Evolutionary conservation across 1,284 basidiomycete genomes (phyloP).

Genomic region (Ceratobasidium sp.): DNA sequence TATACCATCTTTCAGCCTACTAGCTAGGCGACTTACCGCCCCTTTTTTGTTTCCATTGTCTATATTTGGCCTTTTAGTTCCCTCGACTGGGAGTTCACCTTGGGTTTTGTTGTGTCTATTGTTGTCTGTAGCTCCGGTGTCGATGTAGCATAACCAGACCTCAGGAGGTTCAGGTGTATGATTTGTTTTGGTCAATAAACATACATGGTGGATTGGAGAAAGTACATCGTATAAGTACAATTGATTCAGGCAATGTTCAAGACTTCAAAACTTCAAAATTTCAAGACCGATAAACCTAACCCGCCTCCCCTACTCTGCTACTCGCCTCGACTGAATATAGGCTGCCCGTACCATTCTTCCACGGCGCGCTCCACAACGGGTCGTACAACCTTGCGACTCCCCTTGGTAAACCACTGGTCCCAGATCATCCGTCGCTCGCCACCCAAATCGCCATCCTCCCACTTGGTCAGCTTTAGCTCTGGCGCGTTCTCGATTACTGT

Average conservation of each 20-base stretch:
- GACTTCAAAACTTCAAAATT: constrained; percentile 5
- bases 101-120: background rate
- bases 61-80: constrained; percentile 1
- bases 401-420: constrained; percentile 33
- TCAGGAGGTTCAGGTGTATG: background rate
- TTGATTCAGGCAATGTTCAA: background rate
- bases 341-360: constrained; percentile 35
- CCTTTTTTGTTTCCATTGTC: constrained; percentile 4
- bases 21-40: no score
- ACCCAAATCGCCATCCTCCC: constrained; percentile 28
- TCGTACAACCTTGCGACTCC: constrained; percentile 30
- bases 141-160: constrained; percentile 7
- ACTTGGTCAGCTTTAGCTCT: constrained; percentile 27
- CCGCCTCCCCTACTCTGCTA: no score
- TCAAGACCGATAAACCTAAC: constrained; percentile 6
- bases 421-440: constrained; percentile 32
- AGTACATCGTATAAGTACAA: background rate
- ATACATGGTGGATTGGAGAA: constrained; percentile 8
- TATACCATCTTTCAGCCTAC: no score
- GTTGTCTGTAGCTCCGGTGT: background rate
- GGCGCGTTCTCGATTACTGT: constrained; percentile 14
- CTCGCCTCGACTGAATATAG: constrained; percentile 14
- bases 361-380: constrained; percentile 37
- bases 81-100: constrained; percentile 2
- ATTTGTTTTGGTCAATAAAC: constrained; percentile 12